A percentile compares a stretch with the other conserved stretches of the same genome.
Evolutionary conservation across 2,329 filamentous ascomycete genomes (phyloP).

Genomic region (Aureobasidium melanogenum): DNA sequence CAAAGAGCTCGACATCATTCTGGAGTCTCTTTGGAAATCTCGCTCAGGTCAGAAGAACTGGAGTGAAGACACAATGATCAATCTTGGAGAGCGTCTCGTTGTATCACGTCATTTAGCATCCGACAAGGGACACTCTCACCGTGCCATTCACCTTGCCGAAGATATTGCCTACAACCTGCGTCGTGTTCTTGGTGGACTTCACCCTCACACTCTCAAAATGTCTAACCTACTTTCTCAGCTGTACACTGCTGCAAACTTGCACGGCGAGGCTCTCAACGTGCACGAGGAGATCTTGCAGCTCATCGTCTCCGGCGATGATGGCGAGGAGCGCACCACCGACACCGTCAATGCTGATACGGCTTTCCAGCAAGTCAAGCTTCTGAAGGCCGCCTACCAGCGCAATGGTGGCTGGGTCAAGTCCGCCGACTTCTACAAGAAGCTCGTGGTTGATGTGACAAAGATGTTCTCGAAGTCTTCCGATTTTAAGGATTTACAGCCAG

Average conservation of each 20-base stretch:
- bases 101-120: constrained; percentile 42
- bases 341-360: constrained; percentile 20
- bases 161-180: constrained; percentile 49
- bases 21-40: constrained; percentile 39
- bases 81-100: constrained; percentile 45
- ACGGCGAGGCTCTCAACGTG: constrained; percentile 26
- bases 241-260: constrained; percentile 30
- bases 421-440: constrained; percentile 38
- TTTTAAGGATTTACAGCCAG: not conserved
- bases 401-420: constrained; percentile 39
- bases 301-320: constrained; percentile 19
- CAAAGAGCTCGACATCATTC: constrained; percentile 36
- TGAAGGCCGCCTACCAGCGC: constrained; percentile 34
- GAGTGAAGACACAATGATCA: constrained; percentile 38
- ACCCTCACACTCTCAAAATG: constrained; percentile 41
- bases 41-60: constrained; percentile 38
- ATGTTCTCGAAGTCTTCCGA: not conserved
- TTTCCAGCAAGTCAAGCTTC: constrained; percentile 29
- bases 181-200: constrained; percentile 42
- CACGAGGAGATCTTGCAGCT: constrained; percentile 25
- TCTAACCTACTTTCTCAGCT: constrained; percentile 42
- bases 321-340: constrained; percentile 16
- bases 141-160: constrained; percentile 40
- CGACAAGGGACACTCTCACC: constrained; percentile 31
- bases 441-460: constrained; percentile 17